Evolutionary conservation across 768 basidiomycete genomes (phyloP).

Genomic region (Pleurotus citrinopileatus): DNA sequence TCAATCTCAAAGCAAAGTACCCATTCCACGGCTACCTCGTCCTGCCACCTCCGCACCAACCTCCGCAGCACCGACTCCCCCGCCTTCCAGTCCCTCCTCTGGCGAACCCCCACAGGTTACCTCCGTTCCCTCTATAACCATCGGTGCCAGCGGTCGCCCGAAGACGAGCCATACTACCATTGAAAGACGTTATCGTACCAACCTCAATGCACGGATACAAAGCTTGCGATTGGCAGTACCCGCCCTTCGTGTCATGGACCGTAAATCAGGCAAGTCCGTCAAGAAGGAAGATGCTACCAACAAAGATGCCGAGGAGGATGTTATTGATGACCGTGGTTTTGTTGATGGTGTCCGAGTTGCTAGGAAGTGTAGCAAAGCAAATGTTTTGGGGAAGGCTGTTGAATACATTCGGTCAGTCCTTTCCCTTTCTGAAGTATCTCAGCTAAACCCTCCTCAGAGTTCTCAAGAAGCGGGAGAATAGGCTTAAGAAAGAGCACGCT

Average conservation of each 20-base stretch:
- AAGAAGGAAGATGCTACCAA: slow-evolving; percentile 46
- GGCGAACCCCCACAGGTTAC: slow-evolving; percentile 15
- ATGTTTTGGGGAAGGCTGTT: slow-evolving; percentile 85
- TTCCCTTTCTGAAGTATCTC: not conserved
- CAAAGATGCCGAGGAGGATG: slow-evolving; percentile 41
- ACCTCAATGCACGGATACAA: slow-evolving; percentile 84
- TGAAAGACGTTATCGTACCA: slow-evolving; percentile 85
- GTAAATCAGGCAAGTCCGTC: slow-evolving; percentile 42
- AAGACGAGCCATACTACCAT: slow-evolving; percentile 91
- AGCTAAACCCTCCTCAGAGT: slow-evolving; percentile 42
- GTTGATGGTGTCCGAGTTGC: slow-evolving; percentile 93
- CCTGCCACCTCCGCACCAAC: slow-evolving; percentile 35
- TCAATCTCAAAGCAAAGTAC: slow-evolving; percentile 28
- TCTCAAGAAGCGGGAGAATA: slow-evolving; percentile 71
- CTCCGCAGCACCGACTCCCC: slow-evolving; percentile 40
- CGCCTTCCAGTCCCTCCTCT: slow-evolving; percentile 32
- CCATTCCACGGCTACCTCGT: slow-evolving; percentile 36
- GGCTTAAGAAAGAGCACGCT: slow-evolving; percentile 71
- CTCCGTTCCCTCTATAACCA: slow-evolving; percentile 16
- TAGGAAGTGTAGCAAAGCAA: slow-evolving; percentile 87
- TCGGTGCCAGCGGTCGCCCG: slow-evolving; percentile 38
- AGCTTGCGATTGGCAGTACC: slow-evolving; percentile 79
- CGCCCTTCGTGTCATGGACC: slow-evolving; percentile 76
- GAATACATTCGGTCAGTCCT: slow-evolving; percentile 72
- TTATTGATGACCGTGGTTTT: slow-evolving; percentile 80